Evolutionary conservation across 2,329 filamentous ascomycete genomes (phyloP), one percentile per base, ranked within the genome.

Genomic region (Talaromyces pinophilus): DNA sequence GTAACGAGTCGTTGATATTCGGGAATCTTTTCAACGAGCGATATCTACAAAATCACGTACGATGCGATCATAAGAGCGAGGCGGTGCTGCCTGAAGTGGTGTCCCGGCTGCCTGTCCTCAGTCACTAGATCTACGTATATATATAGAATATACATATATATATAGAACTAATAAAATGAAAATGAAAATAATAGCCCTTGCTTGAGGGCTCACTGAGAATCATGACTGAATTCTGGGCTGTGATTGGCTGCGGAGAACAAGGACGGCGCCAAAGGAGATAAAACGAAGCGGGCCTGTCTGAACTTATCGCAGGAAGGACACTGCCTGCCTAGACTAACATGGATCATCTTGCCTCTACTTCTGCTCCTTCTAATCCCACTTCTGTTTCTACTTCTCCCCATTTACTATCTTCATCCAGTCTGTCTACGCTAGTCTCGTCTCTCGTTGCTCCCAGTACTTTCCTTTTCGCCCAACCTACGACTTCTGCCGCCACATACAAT

Each of bases 1-100:
- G 82, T 30, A 82, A 82, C 55, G 82, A 83, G 68, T 73, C 77
- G 7, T 64, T 73, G 40, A 77, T 83, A 57, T 82, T 82, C 72
- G 62, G 57, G 5, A 73, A 71, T 8, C 69, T 76, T 40, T 38
- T 73, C 22, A 69, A 71, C 30, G 71, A 72, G 3, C 67, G 65
- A n/a, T 71, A 70, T 62, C 40, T 66, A n/a, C 69, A 65, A 33
- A 69, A 68, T 40, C 75, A 78, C 68, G 74, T 82, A 33, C 76
- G 82, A 62, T 82, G 80, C 66, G 82, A 78, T 69, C 73, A 81
- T 55, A 74, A 74, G 25, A 76, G 78, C 1, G 80, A 83, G 67
- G 69, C 72, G 13, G 71, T 83, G 35, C 71, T 83, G 13, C 81
- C 81, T 19, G 67, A 73, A 40, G 78, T 83, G 50, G 77, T 70